Percentiles rank a stretch among this genome's conserved stretches.
Evolutionary conservation across 192 early-diverging fungal genomes (phyloP).

Genomic region (Coemansia sp.): DNA sequence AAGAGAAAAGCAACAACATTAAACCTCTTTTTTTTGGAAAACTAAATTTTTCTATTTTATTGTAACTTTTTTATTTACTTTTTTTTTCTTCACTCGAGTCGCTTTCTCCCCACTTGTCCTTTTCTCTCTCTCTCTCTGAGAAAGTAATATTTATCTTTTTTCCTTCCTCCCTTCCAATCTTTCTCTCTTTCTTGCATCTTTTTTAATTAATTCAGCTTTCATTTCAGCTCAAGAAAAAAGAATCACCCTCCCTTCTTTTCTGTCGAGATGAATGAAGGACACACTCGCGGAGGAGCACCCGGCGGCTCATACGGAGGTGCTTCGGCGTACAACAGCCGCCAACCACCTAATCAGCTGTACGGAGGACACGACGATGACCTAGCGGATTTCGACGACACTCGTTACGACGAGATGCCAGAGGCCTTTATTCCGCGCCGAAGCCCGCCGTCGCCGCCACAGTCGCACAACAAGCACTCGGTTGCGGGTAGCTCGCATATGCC

Average conservation of each 20-base stretch:
- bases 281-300: slow-evolving; percentile 28
- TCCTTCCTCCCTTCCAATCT: slow-evolving; percentile 4
- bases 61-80: slow-evolving; percentile 13
- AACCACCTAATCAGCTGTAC: slow-evolving; percentile 24
- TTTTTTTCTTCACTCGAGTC: slow-evolving; percentile 7
- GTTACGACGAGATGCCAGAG: slow-evolving; percentile 28
- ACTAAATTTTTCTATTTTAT: background rate
- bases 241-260: background rate
- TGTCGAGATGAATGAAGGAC: slow-evolving; percentile 48
- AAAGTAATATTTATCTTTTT: slow-evolving; percentile 1
- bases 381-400: slow-evolving; percentile 29
- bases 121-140: background rate
- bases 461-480: slow-evolving; percentile 25
- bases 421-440: slow-evolving; percentile 56
- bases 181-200: slow-evolving; percentile 13
- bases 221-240: slow-evolving; percentile 11
- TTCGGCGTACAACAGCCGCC: slow-evolving; percentile 23
- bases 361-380: slow-evolving; percentile 38
- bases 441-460: slow-evolving; percentile 45
- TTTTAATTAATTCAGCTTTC: slow-evolving; percentile 13
- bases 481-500: slow-evolving; percentile 19
- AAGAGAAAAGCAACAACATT: background rate
- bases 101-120: background rate
- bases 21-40: background rate
- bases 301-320: slow-evolving; percentile 15